Evolutionary conservation across 2,329 filamentous ascomycete species (phyloP).

Genomic region (Colletotrichum ledebouriae): DNA sequence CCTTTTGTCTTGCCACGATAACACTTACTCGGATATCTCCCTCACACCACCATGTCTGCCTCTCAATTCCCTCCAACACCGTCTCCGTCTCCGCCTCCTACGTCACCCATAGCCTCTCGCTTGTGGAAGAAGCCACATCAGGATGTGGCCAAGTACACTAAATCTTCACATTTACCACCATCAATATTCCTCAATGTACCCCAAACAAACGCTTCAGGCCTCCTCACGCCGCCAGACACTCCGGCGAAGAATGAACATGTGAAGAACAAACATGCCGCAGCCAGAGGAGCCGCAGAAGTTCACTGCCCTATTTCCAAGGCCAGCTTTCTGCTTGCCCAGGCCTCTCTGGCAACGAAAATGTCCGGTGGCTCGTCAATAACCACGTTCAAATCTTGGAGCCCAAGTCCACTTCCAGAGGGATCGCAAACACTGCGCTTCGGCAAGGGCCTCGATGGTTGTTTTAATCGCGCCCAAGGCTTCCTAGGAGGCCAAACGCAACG

Average conservation of each 20-base stretch:
- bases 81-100: slow-evolving; percentile 4
- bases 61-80: slow-evolving; percentile 15
- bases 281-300: neutral
- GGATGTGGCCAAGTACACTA: slow-evolving; percentile 12
- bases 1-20: neutral
- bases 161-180: neutral
- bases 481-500: slow-evolving; percentile 23
- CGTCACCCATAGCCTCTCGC: neutral
- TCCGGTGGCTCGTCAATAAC: slow-evolving; percentile 13
- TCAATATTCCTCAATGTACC: slow-evolving; percentile 1
- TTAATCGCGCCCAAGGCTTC: slow-evolving; percentile 24
- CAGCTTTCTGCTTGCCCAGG: slow-evolving; percentile 38
- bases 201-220: neutral
- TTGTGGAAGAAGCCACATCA: slow-evolving; percentile 7
- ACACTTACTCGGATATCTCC: neutral
- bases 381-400: slow-evolving; percentile 23
- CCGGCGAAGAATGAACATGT: neutral
- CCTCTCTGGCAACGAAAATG: slow-evolving; percentile 22
- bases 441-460: slow-evolving; percentile 33
- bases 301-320: slow-evolving; percentile 35
- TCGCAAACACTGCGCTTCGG: slow-evolving; percentile 30
- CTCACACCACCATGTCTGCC: slow-evolving; percentile 16
- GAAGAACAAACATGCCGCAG: neutral
- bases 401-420: neutral
- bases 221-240: slow-evolving; percentile 22